phyloP scores from a whole-genome alignment of 1,139 yeast genomes.

The Ogataea hybrid region DNA sequence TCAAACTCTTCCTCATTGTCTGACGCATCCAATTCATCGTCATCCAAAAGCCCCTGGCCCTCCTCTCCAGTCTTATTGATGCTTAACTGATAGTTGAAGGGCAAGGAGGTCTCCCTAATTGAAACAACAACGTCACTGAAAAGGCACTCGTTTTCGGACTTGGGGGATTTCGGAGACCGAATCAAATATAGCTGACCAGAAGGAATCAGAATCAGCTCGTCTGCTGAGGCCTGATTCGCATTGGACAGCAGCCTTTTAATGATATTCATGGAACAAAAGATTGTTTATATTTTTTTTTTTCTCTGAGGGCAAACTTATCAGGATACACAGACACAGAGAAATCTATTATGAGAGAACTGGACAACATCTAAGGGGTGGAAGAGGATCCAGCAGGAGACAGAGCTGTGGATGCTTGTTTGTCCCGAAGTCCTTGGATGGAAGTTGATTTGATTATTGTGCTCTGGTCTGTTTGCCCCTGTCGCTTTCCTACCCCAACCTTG shows the following conservation, averaged over 20 bases:
- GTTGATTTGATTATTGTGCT: no score
- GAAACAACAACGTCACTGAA: constrained; percentile 77
- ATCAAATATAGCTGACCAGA: constrained; percentile 76
- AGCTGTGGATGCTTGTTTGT: no score
- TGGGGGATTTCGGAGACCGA: constrained; percentile 76
- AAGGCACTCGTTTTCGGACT: constrained; percentile 83
- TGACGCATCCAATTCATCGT: constrained; percentile 60
- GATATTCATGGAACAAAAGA: constrained; percentile 59
- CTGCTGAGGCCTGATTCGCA: constrained; percentile 43
- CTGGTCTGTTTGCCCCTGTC: no score
- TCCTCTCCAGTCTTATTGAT: constrained; percentile 69
- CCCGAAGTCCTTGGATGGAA: no score
- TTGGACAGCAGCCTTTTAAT: constrained; percentile 57
- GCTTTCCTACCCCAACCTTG: background rate
- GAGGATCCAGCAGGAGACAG: no score
- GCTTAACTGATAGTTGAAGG: constrained; percentile 67
- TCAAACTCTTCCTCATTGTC: constrained; percentile 51
- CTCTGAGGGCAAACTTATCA: constrained; percentile 6
- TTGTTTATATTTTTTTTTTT: background rate
- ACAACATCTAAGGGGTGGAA: no score
- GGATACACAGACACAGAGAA: background rate
- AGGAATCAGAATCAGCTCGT: constrained; percentile 71
- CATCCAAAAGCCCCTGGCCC: constrained; percentile 36
- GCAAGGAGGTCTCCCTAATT: constrained; percentile 65
- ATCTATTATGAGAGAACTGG: background rate